Conservation (phyloP, 768 basidiomycete genomes). For the Lactarius trivialis region DNA sequence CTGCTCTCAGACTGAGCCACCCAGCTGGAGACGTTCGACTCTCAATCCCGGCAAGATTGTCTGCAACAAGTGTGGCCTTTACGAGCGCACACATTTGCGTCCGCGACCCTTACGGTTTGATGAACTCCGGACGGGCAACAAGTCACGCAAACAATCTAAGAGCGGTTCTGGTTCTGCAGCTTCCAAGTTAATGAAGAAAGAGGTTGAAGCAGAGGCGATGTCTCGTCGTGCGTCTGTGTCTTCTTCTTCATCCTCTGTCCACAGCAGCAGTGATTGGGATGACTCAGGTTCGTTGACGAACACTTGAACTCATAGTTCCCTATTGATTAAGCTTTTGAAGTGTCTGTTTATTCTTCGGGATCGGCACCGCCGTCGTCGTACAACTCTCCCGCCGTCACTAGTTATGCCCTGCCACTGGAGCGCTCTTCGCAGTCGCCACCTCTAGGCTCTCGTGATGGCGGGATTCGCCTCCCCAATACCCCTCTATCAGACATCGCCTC, state of each 20-base stretch:
- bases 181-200: constrained; percentile 51
- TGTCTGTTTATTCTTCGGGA: constrained; percentile 40
- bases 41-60: constrained; percentile 90
- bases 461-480: constrained; percentile 69
- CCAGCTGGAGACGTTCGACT: constrained; percentile 80
- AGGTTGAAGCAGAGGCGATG: constrained; percentile 35
- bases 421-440: constrained; percentile 33
- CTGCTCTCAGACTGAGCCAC: constrained; percentile 88
- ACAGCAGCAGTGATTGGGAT: constrained; percentile 74
- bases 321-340: constrained; percentile 25
- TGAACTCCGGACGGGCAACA: constrained; percentile 81
- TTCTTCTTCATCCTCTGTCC: constrained; percentile 48
- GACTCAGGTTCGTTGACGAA: constrained; percentile 49
- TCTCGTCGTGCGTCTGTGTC: constrained; percentile 60
- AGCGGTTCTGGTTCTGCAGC: constrained; percentile 32
- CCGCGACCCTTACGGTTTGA: constrained; percentile 81
- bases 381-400: constrained; percentile 54
- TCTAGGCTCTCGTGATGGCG: constrained; percentile 38
- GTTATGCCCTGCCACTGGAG: constrained; percentile 57
- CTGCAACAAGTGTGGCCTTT: constrained; percentile 90
- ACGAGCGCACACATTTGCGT: constrained; percentile 82
- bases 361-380: constrained; percentile 58
- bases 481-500: constrained; percentile 66
- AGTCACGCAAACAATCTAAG: constrained; percentile 57
- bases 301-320: constrained; percentile 20